These are phyloP conservation scores for Boechera divaricarpa DNA, from an alignment of 345 rosid species.

Conservation along the genomic window DNA sequence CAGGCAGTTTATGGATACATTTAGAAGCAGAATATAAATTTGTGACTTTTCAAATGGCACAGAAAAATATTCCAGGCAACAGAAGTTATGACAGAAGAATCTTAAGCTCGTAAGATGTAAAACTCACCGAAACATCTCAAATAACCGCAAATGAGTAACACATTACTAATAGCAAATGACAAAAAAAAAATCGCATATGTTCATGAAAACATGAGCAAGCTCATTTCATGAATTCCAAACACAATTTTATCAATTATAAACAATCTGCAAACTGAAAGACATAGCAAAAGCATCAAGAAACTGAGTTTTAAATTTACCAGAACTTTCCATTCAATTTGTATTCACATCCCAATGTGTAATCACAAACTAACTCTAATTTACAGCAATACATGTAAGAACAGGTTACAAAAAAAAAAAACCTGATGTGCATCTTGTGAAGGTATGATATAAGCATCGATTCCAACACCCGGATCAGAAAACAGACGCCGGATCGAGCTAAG, in stretches of 20 bases:
- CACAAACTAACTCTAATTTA: background rate
- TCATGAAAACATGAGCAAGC: background rate
- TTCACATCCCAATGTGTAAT: background rate
- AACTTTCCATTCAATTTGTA: no score
- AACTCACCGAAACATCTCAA: background rate
- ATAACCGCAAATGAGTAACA: conserved; percentile 1
- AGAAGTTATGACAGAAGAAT: background rate
- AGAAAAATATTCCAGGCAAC: no score
- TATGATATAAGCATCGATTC: conserved; percentile 88
- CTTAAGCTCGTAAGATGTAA: background rate
- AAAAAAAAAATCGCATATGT: background rate
- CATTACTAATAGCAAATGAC: background rate
- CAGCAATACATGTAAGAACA: background rate
- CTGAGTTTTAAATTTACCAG: background rate
- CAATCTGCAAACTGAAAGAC: background rate
- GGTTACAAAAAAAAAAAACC: conserved; percentile 50
- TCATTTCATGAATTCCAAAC: background rate
- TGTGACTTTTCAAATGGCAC: background rate
- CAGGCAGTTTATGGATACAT: background rate
- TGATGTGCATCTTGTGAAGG: conserved; percentile 99
- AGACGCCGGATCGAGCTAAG: conserved; percentile 67
- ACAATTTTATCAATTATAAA: background rate
- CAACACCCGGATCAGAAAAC: conserved; percentile 71
- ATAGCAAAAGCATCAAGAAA: conserved; percentile 1
- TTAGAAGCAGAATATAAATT: background rate